These are phyloP conservation scores for Leccinum variicolor DNA, from an alignment of 768 basidiomycete genomes.

Conservation along the genomic window DNA sequence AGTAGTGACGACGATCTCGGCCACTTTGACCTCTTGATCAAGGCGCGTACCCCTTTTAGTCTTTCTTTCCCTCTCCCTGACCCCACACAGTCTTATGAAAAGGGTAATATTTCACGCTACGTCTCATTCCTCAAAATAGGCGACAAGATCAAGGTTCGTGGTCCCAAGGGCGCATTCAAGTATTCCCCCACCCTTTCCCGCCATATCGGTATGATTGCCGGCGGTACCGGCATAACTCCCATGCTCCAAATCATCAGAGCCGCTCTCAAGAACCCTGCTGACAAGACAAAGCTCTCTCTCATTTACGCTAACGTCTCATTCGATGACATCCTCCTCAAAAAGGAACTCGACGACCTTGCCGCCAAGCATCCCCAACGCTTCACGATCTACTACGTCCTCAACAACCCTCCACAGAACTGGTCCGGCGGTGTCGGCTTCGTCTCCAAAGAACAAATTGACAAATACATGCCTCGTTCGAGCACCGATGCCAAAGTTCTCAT, in stretches of 20 bases:
- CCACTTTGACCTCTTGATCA: conserved; percentile 94
- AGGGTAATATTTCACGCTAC: conserved; percentile 93
- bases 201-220: conserved; percentile 94
- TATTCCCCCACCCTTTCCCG: conserved; percentile 71
- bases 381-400: conserved; percentile 86
- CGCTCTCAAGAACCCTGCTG: conserved; percentile 83
- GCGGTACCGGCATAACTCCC: conserved; percentile 97
- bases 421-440: conserved; percentile 90
- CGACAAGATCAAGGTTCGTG: conserved; percentile 86
- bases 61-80: neutral
- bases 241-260: conserved; percentile 98
- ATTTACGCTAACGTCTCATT: conserved; percentile 96
- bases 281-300: conserved; percentile 78
- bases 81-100: conserved; percentile 77
- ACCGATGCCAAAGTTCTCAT: conserved; percentile 81
- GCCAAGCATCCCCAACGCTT: conserved; percentile 62
- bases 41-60: conserved; percentile 47
- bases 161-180: conserved; percentile 93
- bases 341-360: conserved; percentile 80
- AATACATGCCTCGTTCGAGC: conserved; percentile 64
- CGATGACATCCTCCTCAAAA: conserved; percentile 89
- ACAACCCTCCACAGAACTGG: conserved; percentile 90
- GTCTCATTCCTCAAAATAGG: conserved; percentile 81
- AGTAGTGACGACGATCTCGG: conserved; percentile 91
- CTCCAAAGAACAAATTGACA: conserved; percentile 85